Base-by-base conservation (phyloP, 164 flowering plant genomes). In the Stephania japonica region DNA sequence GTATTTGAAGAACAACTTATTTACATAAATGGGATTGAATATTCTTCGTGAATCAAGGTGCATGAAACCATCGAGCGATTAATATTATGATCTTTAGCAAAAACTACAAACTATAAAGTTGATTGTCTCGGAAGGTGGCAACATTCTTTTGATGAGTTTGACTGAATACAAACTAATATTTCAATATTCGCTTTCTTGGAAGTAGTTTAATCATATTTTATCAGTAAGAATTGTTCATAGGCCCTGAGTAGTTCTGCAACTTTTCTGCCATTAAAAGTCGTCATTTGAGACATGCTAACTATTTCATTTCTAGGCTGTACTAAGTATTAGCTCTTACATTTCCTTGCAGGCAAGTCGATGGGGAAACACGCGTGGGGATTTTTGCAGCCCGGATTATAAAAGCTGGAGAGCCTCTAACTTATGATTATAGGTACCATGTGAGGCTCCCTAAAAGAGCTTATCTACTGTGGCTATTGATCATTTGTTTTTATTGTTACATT, bases 311-410 rank as follows among this genome's bases (percentile, higher is more conserved):
- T 16, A 16, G 18, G 7, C 18, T 68, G 32, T 6, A 43, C 53
- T 42, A 53, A 68, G 32, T 6, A 19, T 50, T 42, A 38, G 61
- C 9, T 38, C 24, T 25, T 27, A 62, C 59, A 16, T 23, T 68
- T 42, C 26, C 63, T 69, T 67, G 19, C 27, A 94, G 97, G 98
- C 95, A 94, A 84, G 97, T 89, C 72, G 97, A 92, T 64, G 92
- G 97, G 72, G 95, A 94, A 78, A 89, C 86, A 42, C 92, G 97
- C 59, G 92, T 94, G 43, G 98, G 98, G 21, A 90, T 92, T 14
- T 94, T 94, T 88, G 97, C 97, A 61, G 84, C 91, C 68, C 85
- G 86, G 65, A 72, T 85, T 64, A 88, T 92, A 69, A 73, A 86
- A 73, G 80, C 79, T 76, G 97, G 97, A 69, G 97, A 92, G 73